These are phyloP conservation scores for Grifola frondosa DNA, from an alignment of 1,284 basidiomycete species.

Conservation along the genomic window DNA sequence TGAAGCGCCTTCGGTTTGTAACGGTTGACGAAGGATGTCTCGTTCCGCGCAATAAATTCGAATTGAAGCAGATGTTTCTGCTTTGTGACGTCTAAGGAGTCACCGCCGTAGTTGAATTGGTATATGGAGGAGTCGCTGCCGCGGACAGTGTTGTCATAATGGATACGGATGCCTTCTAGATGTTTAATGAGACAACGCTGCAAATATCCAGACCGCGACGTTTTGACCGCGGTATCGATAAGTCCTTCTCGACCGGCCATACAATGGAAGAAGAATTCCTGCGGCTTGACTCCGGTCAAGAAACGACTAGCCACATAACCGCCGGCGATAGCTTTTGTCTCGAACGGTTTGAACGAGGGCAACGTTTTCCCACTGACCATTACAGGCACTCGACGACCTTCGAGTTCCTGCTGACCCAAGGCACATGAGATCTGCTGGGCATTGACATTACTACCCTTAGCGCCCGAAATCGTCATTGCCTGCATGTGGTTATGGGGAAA, in stretches of 20 bases:
- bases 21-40: constrained; percentile 75
- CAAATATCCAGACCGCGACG: constrained; percentile 96
- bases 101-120: constrained; percentile 98
- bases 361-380: constrained; percentile 99
- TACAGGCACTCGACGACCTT: constrained; percentile 96
- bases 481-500: constrained; percentile 99
- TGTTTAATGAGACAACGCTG: constrained; percentile 99
- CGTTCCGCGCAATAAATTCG: constrained; percentile 91
- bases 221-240: constrained; percentile 99
- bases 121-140: constrained; percentile 92
- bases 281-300: constrained; percentile 96
- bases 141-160: constrained; percentile 98
- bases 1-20: constrained; percentile 67
- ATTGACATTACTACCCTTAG: constrained; percentile 97
- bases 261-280: constrained; percentile 99
- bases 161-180: constrained; percentile 92
- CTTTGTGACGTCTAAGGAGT: constrained; percentile 95
- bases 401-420: constrained; percentile 96
- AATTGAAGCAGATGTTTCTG: constrained; percentile 92
- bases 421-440: constrained; percentile 97
- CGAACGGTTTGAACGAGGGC: constrained; percentile 96
- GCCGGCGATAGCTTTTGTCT: constrained; percentile 95
- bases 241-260: constrained; percentile 99
- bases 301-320: constrained; percentile 99
- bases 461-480: constrained; percentile 97